These are phyloP conservation scores for Leccinum imitatum DNA, from an alignment of 768 basidiomycete species.

Conservation along the genomic window DNA sequence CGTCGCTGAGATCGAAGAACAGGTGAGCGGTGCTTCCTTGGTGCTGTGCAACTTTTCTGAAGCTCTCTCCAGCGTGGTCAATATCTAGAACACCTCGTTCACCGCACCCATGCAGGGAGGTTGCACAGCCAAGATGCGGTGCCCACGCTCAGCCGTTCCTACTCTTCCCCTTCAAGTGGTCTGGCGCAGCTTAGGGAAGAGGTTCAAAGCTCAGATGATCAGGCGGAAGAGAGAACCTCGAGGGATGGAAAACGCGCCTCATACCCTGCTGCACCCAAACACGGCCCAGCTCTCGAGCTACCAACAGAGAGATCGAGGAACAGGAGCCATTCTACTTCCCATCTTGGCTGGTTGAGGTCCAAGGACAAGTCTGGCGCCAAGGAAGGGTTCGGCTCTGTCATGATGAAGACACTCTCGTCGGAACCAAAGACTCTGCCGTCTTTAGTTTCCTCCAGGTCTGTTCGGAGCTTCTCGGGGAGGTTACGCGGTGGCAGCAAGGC, in stretches of 20 bases:
- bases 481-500: slow-evolving; percentile 23
- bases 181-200: not conserved
- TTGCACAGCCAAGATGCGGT: slow-evolving; percentile 79
- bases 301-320: slow-evolving; percentile 31
- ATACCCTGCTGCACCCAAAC: slow-evolving; percentile 14
- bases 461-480: slow-evolving; percentile 24
- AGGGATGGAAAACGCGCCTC: slow-evolving; percentile 24
- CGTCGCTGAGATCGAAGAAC: slow-evolving; percentile 56
- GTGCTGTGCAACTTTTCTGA: slow-evolving; percentile 6
- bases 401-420: slow-evolving; percentile 19
- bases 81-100: slow-evolving; percentile 72
- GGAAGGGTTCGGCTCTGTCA: slow-evolving; percentile 5
- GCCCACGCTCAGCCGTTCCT: slow-evolving; percentile 34
- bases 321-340: slow-evolving; percentile 61
- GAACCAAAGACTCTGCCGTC: slow-evolving; percentile 10
- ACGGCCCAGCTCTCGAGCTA: slow-evolving; percentile 11
- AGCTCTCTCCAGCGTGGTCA: slow-evolving; percentile 53
- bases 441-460: slow-evolving; percentile 8
- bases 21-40: slow-evolving; percentile 44
- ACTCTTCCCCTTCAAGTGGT: slow-evolving; percentile 26
- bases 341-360: slow-evolving; percentile 56
- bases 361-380: slow-evolving; percentile 23
- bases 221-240: slow-evolving; percentile 5
- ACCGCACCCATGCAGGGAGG: slow-evolving; percentile 71
- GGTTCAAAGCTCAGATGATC: not conserved